Percentiles rank a stretch among this genome's conserved stretches.
Conservation (phyloP, 2,329 filamentous ascomycete species). For the Exophiala alcalophila region DNA sequence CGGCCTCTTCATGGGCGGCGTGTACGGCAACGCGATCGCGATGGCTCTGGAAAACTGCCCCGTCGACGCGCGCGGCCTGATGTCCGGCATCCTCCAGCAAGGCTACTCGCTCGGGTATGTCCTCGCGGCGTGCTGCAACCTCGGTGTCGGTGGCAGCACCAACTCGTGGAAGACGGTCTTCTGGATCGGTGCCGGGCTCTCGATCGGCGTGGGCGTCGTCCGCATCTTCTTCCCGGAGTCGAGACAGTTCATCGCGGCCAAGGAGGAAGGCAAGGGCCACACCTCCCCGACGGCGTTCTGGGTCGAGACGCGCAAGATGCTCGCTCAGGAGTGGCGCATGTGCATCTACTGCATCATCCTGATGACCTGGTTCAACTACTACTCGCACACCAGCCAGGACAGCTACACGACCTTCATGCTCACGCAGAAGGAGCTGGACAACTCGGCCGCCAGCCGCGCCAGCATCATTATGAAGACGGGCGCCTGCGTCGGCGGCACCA, state of each 20-base stretch:
- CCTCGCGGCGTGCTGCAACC: slow-evolving; percentile 70
- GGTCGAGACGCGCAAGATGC: slow-evolving; percentile 66
- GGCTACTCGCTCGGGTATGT: slow-evolving; percentile 80
- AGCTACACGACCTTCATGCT: slow-evolving; percentile 80
- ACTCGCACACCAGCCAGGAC: slow-evolving; percentile 77
- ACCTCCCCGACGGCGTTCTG: slow-evolving; percentile 56
- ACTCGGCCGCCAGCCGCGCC: slow-evolving; percentile 64
- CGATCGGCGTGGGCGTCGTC: slow-evolving; percentile 59
- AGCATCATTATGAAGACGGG: slow-evolving; percentile 80
- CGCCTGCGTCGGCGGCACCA: slow-evolving; percentile 69
- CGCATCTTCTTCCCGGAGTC: slow-evolving; percentile 70
- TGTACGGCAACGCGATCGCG: slow-evolving; percentile 74
- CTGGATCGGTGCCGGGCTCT: slow-evolving; percentile 58
- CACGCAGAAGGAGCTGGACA: slow-evolving; percentile 65
- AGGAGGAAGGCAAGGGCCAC: slow-evolving; percentile 46
- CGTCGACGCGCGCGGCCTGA: slow-evolving; percentile 68
- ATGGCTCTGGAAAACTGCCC: slow-evolving; percentile 76
- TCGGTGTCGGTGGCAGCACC: slow-evolving; percentile 61
- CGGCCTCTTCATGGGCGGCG: slow-evolving; percentile 76
- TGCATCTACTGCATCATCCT: slow-evolving; percentile 73
- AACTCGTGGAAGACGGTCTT: slow-evolving; percentile 70
- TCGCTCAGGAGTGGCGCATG: slow-evolving; percentile 70
- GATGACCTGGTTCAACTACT: slow-evolving; percentile 74
- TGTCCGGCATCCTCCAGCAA: slow-evolving; percentile 79
- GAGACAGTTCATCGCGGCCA: slow-evolving; percentile 68